phyloP scores from a whole-genome alignment of 2,329 filamentous ascomycete genomes.

The Talaromyces verruculosus region DNA sequence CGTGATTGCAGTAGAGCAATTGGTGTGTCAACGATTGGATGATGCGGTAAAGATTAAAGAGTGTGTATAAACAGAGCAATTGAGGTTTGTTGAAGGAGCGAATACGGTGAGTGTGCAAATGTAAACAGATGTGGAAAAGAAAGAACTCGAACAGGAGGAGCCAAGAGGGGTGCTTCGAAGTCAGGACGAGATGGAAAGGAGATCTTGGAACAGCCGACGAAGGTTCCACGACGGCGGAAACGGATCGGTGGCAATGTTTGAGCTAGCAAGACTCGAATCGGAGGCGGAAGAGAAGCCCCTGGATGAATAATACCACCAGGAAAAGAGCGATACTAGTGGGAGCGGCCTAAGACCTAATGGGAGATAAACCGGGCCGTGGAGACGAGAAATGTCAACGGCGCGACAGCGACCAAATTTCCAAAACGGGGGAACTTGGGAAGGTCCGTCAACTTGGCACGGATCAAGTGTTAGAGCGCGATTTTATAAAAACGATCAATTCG shows the following conservation, averaged over 20 bases:
- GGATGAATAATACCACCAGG: conserved; percentile 17
- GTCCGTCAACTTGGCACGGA: conserved; percentile 19
- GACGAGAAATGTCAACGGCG: conserved; percentile 30
- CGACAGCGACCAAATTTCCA: conserved; percentile 25
- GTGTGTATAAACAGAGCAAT: conserved; percentile 3
- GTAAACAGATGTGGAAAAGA: conserved; percentile 8
- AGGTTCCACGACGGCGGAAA: conserved; percentile 22
- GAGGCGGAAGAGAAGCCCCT: conserved; percentile 19
- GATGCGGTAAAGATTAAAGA: conserved; percentile 1
- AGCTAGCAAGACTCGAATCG: conserved; percentile 16
- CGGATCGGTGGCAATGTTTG: conserved; percentile 19
- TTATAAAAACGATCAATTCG: conserved; percentile 14
- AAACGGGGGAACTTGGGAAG: neutral
- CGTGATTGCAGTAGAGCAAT: neutral
- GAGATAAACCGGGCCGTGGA: conserved; percentile 28
- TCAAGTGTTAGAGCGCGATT: conserved; percentile 16
- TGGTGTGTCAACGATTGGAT: neutral
- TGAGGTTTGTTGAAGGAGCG: conserved; percentile 8
- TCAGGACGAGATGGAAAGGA: conserved; percentile 17
- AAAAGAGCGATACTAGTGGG: conserved; percentile 16
- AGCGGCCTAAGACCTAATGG: conserved; percentile 18
- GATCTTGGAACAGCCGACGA: conserved; percentile 20
- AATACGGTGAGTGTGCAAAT: conserved; percentile 12
- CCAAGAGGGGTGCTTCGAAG: conserved; percentile 14
- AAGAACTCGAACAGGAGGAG: conserved; percentile 16